These are phyloP conservation scores for Adansonia madagascariensis DNA, from an alignment of 441 rosid genomes.

Conservation along the genomic window DNA sequence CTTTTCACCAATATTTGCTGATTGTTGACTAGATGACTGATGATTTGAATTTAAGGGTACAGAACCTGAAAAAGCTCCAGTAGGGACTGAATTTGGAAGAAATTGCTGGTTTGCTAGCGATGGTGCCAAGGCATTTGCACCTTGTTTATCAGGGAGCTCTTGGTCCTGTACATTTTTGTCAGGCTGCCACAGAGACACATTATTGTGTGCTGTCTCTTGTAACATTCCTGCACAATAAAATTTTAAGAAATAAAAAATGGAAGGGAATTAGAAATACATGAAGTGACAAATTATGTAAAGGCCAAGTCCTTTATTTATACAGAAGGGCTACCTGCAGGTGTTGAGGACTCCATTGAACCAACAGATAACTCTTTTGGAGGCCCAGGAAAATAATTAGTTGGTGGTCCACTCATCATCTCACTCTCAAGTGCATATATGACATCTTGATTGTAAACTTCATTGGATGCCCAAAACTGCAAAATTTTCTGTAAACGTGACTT, in stretches of 20 bases:
- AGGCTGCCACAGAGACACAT: slow-evolving; percentile 55
- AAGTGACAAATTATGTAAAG: neutral
- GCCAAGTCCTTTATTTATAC: slow-evolving; percentile 6
- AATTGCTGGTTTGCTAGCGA: slow-evolving; percentile 60
- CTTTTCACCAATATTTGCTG: slow-evolving; percentile 59
- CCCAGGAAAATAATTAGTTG: slow-evolving; percentile 52
- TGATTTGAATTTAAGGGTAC: slow-evolving; percentile 58
- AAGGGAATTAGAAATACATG: slow-evolving; percentile 19
- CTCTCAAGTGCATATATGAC: slow-evolving; percentile 70
- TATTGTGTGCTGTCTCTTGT: slow-evolving; percentile 49
- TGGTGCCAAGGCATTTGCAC: slow-evolving; percentile 39
- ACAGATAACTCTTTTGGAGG: slow-evolving; percentile 52
- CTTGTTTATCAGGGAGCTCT: slow-evolving; percentile 58
- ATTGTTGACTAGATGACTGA: slow-evolving; percentile 53
- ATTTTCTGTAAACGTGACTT: slow-evolving; percentile 83
- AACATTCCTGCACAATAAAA: slow-evolving; percentile 51
- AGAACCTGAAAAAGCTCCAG: slow-evolving; percentile 63
- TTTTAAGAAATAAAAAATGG: slow-evolving; percentile 20
- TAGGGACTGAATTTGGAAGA: slow-evolving; percentile 56
- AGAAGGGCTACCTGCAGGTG: slow-evolving; percentile 52
- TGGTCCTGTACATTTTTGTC: slow-evolving; percentile 52
- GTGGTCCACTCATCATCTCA: slow-evolving; percentile 83
- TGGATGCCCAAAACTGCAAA: slow-evolving; percentile 89
- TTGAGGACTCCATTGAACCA: slow-evolving; percentile 49
- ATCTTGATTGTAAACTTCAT: slow-evolving; percentile 93